These are phyloP conservation scores for Wickerhamomyces bisporus DNA, from an alignment of 805 yeast genomes.

Conservation along the genomic window DNA sequence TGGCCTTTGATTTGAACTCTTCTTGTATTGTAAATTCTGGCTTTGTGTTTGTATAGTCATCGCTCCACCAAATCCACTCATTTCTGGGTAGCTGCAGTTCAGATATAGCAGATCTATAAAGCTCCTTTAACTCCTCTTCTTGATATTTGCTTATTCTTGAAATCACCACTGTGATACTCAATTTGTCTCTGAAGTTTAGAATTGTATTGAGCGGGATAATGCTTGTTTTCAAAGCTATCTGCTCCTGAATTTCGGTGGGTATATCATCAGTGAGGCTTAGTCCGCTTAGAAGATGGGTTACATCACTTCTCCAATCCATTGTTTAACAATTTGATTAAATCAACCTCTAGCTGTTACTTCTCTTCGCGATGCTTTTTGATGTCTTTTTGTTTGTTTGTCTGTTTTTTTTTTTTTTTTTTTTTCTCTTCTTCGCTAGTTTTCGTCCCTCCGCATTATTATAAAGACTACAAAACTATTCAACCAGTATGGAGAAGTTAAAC, in stretches of 20 bases:
- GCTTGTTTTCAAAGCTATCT: not conserved
- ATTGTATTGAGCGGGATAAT: not conserved
- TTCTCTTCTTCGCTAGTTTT: no score
- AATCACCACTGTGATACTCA: not conserved
- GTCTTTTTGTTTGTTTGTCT: no score
- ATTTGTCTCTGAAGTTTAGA: not conserved
- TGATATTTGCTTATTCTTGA: not conserved
- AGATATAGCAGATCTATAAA: not conserved
- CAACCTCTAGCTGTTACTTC: no score
- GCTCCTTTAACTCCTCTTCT: not conserved
- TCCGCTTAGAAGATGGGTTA: no score
- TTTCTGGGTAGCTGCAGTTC: conserved; percentile 4
- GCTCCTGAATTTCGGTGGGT: no score
- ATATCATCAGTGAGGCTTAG: not conserved
- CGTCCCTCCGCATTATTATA: no score
- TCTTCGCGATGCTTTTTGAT: no score
- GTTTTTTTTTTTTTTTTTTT: no score
- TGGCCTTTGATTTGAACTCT: conserved; percentile 7
- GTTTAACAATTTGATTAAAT: no score
- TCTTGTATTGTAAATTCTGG: conserved; percentile 9
- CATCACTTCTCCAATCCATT: no score
- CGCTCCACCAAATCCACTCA: conserved; percentile 18
- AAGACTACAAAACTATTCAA: no score
- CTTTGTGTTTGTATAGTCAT: conserved; percentile 11
- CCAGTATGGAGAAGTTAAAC: no score